A percentile compares a stretch with the other conserved stretches of the same genome.
Evolutionary conservation across 1,139 yeast species (phyloP).

Genomic region (Ogataea hybrid): DNA sequence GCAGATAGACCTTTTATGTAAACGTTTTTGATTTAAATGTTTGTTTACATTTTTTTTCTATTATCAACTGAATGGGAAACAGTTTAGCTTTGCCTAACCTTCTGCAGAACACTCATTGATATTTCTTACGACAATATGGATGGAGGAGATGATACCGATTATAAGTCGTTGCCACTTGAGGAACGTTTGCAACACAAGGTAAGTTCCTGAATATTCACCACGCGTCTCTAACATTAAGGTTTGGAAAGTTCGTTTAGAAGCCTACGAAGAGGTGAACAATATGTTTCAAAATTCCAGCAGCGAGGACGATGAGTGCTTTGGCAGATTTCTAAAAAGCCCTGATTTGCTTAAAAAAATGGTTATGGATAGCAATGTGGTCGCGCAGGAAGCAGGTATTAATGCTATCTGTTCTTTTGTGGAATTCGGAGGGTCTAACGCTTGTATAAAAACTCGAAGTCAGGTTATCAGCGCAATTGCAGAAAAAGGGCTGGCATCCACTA

Average conservation of each 20-base stretch:
- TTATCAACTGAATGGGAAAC: slow-evolving; percentile 6
- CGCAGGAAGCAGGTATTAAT: slow-evolving; percentile 79
- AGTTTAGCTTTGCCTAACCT: not conserved
- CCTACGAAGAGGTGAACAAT: slow-evolving; percentile 66
- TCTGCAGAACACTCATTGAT: not conserved
- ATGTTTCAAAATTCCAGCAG: slow-evolving; percentile 54
- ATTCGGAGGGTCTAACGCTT: slow-evolving; percentile 51
- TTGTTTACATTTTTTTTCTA: slow-evolving; percentile 7
- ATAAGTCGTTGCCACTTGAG: slow-evolving; percentile 57
- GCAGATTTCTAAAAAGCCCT: slow-evolving; percentile 46
- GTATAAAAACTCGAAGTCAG: slow-evolving; percentile 36
- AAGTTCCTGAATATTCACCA: slow-evolving; percentile 13
- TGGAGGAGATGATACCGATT: slow-evolving; percentile 40
- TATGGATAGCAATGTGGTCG: slow-evolving; percentile 83
- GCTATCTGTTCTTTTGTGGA: slow-evolving; percentile 57
- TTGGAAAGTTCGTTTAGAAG: slow-evolving; percentile 90
- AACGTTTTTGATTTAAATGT: not conserved
- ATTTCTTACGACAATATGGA: slow-evolving; percentile 5
- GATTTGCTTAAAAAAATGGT: slow-evolving; percentile 57
- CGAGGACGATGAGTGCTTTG: slow-evolving; percentile 55
- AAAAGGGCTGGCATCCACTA: slow-evolving; percentile 72
- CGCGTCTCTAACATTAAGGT: slow-evolving; percentile 16
- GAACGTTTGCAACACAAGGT: slow-evolving; percentile 67
- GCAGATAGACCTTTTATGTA: no score
- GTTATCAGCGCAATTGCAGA: slow-evolving; percentile 69